These are phyloP conservation scores for Metarhizium sp. DNA, from an alignment of 2,329 filamentous ascomycete genomes.

Conservation along the genomic window DNA sequence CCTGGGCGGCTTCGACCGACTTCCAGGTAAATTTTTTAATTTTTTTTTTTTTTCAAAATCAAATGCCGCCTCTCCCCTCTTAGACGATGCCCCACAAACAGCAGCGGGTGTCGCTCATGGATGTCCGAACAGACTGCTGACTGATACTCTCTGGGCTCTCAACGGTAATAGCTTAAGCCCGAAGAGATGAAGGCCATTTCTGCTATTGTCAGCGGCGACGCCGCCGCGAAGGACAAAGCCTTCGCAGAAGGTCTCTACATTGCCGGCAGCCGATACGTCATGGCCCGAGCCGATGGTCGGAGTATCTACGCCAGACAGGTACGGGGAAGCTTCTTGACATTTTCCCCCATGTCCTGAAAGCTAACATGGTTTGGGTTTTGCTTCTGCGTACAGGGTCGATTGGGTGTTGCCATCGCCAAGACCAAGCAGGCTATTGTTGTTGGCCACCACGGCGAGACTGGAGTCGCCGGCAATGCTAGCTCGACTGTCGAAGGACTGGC, in stretches of 20 bases:
- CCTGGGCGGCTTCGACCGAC: conserved; percentile 61
- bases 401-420: conserved; percentile 76
- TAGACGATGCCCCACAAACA: not conserved
- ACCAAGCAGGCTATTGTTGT: conserved; percentile 83
- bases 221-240: conserved; percentile 51
- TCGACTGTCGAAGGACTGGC: conserved; percentile 73
- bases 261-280: conserved; percentile 68
- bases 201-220: conserved; percentile 37
- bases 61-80: not conserved
- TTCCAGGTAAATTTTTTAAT: conserved; percentile 55
- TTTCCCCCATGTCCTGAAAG: not conserved
- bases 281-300: conserved; percentile 65
- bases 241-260: conserved; percentile 67
- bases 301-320: conserved; percentile 84
- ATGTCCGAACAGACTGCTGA: not conserved
- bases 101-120: not conserved
- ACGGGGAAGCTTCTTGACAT: conserved; percentile 17
- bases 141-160: not conserved
- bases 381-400: conserved; percentile 46
- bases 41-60: conserved; percentile 14
- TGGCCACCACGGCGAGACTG: conserved; percentile 70
- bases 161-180: conserved; percentile 25
- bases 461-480: conserved; percentile 66
- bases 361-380: not conserved
- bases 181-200: conserved; percentile 51